Evolutionary conservation across 176 grass and related monocot species (phyloP), one percentile per base, ranked within the genome.

Genomic region (Themeda triandra): DNA sequence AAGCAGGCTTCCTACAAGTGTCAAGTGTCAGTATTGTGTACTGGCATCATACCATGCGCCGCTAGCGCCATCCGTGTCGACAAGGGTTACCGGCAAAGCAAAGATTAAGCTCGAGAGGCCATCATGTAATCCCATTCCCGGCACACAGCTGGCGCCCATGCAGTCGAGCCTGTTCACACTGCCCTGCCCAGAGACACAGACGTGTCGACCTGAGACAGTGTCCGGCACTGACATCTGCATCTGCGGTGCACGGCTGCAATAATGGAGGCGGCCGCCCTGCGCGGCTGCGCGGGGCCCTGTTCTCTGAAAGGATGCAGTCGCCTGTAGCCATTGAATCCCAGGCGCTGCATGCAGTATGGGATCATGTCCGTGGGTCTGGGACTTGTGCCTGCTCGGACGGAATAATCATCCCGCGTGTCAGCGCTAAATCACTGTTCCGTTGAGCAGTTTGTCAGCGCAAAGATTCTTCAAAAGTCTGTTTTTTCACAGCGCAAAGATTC

Each of bases 111-210:
- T 80, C 29, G 29, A 77, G 30, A 14, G 75, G 37, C 10, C 41
- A 70, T 30, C 73, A 49, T 36, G 75, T 18, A 19, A 45, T 45
- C 0, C 17, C 37, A 25, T 40, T 27, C 6, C n/a, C n/a, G n/a
- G n/a, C n/a, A 24, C 25, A 39, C 69, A 84, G 87, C 87, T 88
- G 81, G 81, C 81, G 45, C 7, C 45, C 63, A 80, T 69, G 78
- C 44, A 14, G 21, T 36, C 9, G 44, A 51, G 21, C 18, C 66
- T 75, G 83, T 65, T 48, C 44, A 58, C 54, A 58, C 54, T 58
- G 54, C 8, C 0, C 54, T 58, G 54, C 8, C 0, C 53, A 56
- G 54, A 58, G 23, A 3, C 23, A 14, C 1, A 23, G 69, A 77
- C 88, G 88, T 82, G 88, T 81, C 75, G 81, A 21, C 36, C 71